A percentile compares a stretch with the other conserved stretches of the same genome.
These are phyloP conservation scores for Boletus huronensis DNA, from an alignment of 768 basidiomycete species.

Conservation along the genomic window DNA sequence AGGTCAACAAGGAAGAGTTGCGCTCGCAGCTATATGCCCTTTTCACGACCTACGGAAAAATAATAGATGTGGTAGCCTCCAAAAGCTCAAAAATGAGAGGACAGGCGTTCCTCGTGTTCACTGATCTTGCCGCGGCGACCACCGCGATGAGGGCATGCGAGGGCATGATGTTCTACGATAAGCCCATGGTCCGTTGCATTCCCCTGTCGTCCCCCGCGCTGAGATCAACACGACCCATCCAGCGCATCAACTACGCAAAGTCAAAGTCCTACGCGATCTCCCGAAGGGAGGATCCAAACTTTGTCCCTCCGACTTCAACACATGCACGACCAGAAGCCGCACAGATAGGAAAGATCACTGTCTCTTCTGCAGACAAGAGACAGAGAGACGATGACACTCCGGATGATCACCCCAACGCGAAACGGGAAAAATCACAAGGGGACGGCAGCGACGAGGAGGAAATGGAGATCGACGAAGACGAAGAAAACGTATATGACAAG, in stretches of 20 bases:
- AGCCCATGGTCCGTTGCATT: conserved; percentile 68
- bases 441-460: conserved; percentile 74
- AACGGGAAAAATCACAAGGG: conserved; percentile 66
- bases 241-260: conserved; percentile 93
- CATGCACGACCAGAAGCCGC: conserved; percentile 50
- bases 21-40: conserved; percentile 77
- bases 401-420: conserved; percentile 53
- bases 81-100: conserved; percentile 85
- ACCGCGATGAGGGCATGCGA: conserved; percentile 90
- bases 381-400: conserved; percentile 59
- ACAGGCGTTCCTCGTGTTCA: conserved; percentile 95
- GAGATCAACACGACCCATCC: conserved; percentile 16
- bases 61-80: conserved; percentile 90
- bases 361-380: conserved; percentile 52
- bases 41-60: conserved; percentile 90
- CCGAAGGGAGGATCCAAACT: conserved; percentile 74
- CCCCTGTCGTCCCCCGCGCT: neutral
- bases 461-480: conserved; percentile 95
- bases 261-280: conserved; percentile 83
- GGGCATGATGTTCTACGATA: conserved; percentile 91
- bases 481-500: conserved; percentile 47
- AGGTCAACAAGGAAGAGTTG: conserved; percentile 89
- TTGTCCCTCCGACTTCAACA: conserved; percentile 66
- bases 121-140: conserved; percentile 86
- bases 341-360: conserved; percentile 37